A percentile compares a stretch with the other conserved stretches of the same genome.
Evolutionary conservation across 768 basidiomycete species (phyloP).

Genomic region (Tylopilus rubrobrunneus): DNA sequence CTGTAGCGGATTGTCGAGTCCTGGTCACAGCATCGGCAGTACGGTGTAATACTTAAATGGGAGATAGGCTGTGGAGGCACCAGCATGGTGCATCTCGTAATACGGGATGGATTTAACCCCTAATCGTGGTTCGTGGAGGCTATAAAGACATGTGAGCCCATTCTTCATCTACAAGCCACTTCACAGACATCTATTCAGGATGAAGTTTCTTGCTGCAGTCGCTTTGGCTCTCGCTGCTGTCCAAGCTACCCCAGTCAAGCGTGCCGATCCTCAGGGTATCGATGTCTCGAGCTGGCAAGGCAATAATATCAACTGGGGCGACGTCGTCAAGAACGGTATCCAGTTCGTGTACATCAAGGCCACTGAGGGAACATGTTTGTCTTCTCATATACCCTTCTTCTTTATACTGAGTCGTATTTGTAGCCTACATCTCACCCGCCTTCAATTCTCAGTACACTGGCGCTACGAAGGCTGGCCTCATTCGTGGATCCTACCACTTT

Average conservation of each 20-base stretch:
- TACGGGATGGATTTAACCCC: too few species aligned
- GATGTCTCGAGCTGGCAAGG: constrained; percentile 53
- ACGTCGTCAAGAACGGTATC: constrained; percentile 48
- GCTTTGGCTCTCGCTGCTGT: constrained; percentile 10
- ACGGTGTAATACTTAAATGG: background rate
- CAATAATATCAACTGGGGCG: constrained; percentile 45
- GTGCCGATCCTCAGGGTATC: constrained; percentile 44
- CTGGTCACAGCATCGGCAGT: background rate
- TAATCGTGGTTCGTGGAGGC: too few species aligned
- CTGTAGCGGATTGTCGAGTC: background rate
- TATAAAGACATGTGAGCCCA: constrained; percentile 12
- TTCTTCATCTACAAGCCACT: background rate
- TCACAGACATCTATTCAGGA: background rate
- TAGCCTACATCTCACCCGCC: constrained; percentile 20
- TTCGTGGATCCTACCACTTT: constrained; percentile 64
- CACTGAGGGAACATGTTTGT: constrained; percentile 54
- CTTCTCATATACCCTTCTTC: constrained; percentile 32
- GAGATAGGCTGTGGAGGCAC: background rate
- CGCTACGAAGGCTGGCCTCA: constrained; percentile 51
- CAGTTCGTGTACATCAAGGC: constrained; percentile 64
- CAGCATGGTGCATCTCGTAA: background rate
- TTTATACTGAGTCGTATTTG: background rate
- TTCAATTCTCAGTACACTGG: constrained; percentile 49
- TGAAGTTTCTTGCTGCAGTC: constrained; percentile 22
- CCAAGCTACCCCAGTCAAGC: constrained; percentile 18